Evolutionary conservation across 352 stramenopile genomes (phyloP).

Genomic region (Pythium aquatile): DNA sequence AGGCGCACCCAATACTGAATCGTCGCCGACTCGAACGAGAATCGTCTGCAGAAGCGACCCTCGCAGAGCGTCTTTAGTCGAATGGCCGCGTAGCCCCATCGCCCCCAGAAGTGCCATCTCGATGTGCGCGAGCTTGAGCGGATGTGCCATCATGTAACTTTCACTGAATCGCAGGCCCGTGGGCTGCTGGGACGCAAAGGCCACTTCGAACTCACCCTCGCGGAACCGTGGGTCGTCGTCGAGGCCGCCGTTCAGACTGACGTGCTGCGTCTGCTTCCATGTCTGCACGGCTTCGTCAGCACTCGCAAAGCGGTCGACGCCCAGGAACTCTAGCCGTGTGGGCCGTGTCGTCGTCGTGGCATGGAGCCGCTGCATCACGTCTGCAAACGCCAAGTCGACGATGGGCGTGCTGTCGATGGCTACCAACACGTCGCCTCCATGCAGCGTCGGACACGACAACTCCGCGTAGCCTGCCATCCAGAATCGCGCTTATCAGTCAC

Average conservation of each 20-base stretch:
- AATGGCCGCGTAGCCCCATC: not conserved
- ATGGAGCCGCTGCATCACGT: slow-evolving; percentile 31
- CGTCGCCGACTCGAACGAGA: slow-evolving; percentile 30
- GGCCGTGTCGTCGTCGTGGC: slow-evolving; percentile 20
- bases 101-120: slow-evolving; percentile 21
- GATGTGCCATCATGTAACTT: slow-evolving; percentile 37
- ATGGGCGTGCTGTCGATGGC: slow-evolving; percentile 27
- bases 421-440: slow-evolving; percentile 35
- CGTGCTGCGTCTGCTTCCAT: slow-evolving; percentile 27
- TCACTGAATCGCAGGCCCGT: slow-evolving; percentile 37
- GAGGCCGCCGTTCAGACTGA: not conserved
- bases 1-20: slow-evolving; percentile 35
- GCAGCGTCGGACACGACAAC: slow-evolving; percentile 28
- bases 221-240: slow-evolving; percentile 15
- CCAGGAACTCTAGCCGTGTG: slow-evolving; percentile 34
- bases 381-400: slow-evolving; percentile 21
- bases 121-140: slow-evolving; percentile 29
- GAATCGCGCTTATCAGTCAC: not conserved
- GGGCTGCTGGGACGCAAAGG: slow-evolving; percentile 32
- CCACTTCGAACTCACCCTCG: slow-evolving; percentile 43
- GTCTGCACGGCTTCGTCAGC: slow-evolving; percentile 19
- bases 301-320: slow-evolving; percentile 27
- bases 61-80: not conserved
- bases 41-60: slow-evolving; percentile 20
- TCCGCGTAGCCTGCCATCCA: slow-evolving; percentile 30